Conservation (phyloP, 176 grass and related monocot genomes). For the Pharus latifolius region DNA sequence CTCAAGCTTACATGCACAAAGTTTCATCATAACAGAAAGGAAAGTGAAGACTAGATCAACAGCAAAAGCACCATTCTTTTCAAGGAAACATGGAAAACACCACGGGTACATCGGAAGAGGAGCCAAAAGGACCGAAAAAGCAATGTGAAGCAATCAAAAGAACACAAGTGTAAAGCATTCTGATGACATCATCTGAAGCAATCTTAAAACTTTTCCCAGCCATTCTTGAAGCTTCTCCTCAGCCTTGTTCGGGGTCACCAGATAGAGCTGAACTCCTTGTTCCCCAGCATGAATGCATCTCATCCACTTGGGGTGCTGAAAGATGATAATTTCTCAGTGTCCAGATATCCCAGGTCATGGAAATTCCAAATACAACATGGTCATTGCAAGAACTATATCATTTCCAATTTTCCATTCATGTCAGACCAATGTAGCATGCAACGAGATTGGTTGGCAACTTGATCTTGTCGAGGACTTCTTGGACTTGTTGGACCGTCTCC, state of each 20-base stretch:
- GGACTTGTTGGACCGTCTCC: not conserved
- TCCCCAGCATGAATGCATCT: not conserved
- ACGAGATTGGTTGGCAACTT: too few species aligned
- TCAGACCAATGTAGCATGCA: too few species aligned
- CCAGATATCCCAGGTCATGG: not conserved
- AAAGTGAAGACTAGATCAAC: too few species aligned
- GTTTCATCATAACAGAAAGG: too few species aligned
- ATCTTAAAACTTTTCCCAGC: not conserved
- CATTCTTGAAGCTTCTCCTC: not conserved
- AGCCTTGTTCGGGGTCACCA: too few species aligned
- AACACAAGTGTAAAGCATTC: not conserved
- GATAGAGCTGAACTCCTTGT: too few species aligned
- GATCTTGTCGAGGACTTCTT: not conserved
- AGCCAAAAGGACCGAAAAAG: not conserved
- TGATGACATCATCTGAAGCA: not conserved
- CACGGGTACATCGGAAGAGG: not conserved
- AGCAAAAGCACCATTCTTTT: not conserved
- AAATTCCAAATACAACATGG: not conserved
- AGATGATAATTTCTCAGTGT: not conserved
- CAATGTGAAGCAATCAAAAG: not conserved
- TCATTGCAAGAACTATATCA: not conserved
- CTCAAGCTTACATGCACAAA: too few species aligned
- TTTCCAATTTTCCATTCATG: too few species aligned
- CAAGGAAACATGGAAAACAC: not conserved
- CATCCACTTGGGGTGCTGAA: not conserved